Percentiles rank a stretch among this genome's conserved stretches.
Evolutionary conservation across 148 eudicot genomes (phyloP).

Genomic region (Rheum nobile): DNA sequence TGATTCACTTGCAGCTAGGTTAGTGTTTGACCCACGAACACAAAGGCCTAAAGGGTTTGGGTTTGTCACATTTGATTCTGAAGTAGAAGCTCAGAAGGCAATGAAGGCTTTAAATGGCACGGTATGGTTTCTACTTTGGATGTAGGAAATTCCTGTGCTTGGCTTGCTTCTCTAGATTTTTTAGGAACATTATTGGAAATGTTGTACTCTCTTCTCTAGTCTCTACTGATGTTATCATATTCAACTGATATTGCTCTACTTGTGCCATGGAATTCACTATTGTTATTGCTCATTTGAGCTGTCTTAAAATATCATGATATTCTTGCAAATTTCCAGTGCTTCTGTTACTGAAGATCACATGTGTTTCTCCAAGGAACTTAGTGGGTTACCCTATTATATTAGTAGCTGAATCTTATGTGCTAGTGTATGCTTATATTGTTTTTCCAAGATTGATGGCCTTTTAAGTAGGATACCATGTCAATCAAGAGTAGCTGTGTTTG

Average conservation of each 20-base stretch:
- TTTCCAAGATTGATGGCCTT: background rate
- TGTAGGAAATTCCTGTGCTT: no score
- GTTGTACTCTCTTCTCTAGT: background rate
- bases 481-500: background rate
- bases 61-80: slow-evolving; percentile 58
- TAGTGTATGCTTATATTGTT: background rate
- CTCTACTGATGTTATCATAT: background rate
- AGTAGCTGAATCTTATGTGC: no score
- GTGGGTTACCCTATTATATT: background rate
- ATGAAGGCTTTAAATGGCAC: slow-evolving; percentile 55
- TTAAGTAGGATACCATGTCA: background rate
- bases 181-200: background rate
- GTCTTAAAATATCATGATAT: background rate
- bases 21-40: slow-evolving; percentile 39
- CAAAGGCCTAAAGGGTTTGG: slow-evolving; percentile 77
- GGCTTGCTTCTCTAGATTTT: background rate
- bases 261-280: background rate
- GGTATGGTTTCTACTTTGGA: slow-evolving; percentile 29
- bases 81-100: slow-evolving; percentile 55
- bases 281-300: background rate
- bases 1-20: slow-evolving; percentile 35
- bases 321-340: background rate
- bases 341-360: background rate
- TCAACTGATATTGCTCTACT: background rate
- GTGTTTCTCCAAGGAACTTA: background rate